These are phyloP conservation scores for Xerocomus brunneocitrinus DNA, from an alignment of 768 basidiomycete genomes.

Conservation along the genomic window DNA sequence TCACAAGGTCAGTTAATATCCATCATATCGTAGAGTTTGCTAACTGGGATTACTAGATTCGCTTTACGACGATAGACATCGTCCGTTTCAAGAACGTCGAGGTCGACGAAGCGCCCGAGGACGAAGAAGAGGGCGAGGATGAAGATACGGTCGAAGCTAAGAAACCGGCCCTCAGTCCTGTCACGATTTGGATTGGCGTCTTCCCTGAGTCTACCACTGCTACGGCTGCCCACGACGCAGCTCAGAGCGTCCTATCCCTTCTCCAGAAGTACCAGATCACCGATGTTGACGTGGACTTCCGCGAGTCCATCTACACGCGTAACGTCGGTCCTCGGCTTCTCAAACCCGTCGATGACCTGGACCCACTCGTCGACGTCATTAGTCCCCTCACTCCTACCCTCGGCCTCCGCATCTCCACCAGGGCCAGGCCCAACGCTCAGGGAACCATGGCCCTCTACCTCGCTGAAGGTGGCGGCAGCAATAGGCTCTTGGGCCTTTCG, in stretches of 20 bases:
- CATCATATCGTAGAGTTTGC: too few relatives aligned
- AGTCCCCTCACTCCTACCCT: conserved; percentile 32
- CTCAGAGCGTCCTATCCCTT: background rate
- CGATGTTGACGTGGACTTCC: background rate
- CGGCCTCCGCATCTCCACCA: conserved; percentile 33
- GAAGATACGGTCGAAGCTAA: too few relatives aligned
- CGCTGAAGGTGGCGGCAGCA: conserved; percentile 29
- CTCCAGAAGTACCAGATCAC: background rate
- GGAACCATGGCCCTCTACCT: conserved; percentile 28
- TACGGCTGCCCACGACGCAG: background rate
- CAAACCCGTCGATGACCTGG: background rate
- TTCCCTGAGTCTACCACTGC: background rate
- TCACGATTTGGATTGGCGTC: background rate
- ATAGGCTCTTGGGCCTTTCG: conserved; percentile 25
- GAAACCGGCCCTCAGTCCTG: background rate
- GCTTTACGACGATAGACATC: too few relatives aligned
- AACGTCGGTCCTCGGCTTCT: background rate
- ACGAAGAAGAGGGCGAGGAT: too few relatives aligned
- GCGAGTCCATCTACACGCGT: background rate
- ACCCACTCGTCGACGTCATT: conserved; percentile 1
- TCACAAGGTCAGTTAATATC: too few relatives aligned
- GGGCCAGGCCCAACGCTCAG: conserved; percentile 27
- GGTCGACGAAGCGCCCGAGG: too few relatives aligned
- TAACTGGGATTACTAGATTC: too few relatives aligned
- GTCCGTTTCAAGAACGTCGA: too few relatives aligned